These are phyloP conservation scores for Podaxis sp. DNA, from an alignment of 768 basidiomycete species.

Conservation along the genomic window DNA sequence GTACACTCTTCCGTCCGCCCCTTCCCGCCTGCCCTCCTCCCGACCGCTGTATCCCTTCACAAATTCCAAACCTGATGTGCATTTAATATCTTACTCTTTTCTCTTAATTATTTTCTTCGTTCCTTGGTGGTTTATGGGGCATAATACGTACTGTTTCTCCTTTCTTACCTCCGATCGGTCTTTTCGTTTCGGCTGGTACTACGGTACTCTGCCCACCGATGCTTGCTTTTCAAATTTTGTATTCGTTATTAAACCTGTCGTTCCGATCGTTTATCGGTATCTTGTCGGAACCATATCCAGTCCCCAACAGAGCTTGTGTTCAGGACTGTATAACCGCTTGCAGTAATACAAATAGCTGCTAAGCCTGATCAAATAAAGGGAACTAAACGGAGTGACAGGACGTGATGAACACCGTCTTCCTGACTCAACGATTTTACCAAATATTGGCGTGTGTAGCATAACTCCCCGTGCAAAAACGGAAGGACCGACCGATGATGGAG, in stretches of 20 bases:
- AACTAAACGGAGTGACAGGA: neutral
- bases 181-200: constrained; percentile 16
- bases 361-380: neutral
- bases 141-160: constrained; percentile 9
- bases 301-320: constrained; percentile 8
- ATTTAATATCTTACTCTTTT: constrained; percentile 7
- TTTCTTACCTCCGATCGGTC: constrained; percentile 12
- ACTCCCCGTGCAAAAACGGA: neutral
- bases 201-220: constrained; percentile 13
- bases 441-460: too few relatives aligned
- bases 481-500: neutral
- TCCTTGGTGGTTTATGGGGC: constrained; percentile 1
- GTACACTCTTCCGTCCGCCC: neutral
- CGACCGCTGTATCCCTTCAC: constrained; percentile 7
- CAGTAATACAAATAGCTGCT: neutral
- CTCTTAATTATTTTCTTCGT: constrained; percentile 1
- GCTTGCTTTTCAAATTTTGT: constrained; percentile 13
- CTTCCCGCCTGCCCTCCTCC: neutral
- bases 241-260: constrained; percentile 8
- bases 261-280: neutral
- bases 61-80: constrained; percentile 8
- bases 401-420: neutral
- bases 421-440: neutral
- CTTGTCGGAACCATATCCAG: neutral
- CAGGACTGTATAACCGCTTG: neutral